Conservation (phyloP, 2,329 filamentous ascomycete species). For the Aspergillus bombycis region DNA sequence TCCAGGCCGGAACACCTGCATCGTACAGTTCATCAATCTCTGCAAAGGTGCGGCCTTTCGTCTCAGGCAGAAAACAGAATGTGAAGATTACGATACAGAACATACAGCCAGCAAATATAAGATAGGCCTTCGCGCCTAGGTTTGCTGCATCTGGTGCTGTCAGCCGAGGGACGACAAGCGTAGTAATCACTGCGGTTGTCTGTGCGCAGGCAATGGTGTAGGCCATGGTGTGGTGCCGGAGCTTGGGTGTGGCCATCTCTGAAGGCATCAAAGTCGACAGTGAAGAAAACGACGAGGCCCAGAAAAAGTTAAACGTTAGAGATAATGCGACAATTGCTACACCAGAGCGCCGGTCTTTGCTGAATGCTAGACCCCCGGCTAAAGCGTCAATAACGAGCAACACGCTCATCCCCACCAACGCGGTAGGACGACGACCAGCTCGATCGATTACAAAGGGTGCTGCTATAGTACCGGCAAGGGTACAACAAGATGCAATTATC, state of each 20-base stretch:
- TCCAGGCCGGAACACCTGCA: slow-evolving; percentile 34
- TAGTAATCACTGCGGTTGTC: slow-evolving; percentile 44
- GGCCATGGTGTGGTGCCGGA: slow-evolving; percentile 43
- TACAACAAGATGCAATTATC: slow-evolving; percentile 40
- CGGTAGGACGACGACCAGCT: slow-evolving; percentile 39
- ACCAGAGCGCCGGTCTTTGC: slow-evolving; percentile 25
- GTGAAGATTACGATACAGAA: slow-evolving; percentile 31
- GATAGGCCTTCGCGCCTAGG: slow-evolving; percentile 38
- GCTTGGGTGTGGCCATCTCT: slow-evolving; percentile 40
- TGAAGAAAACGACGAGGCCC: slow-evolving; percentile 41
- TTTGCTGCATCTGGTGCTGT: slow-evolving; percentile 37
- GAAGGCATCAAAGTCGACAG: slow-evolving; percentile 38
- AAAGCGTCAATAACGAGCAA: slow-evolving; percentile 38
- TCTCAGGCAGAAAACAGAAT: slow-evolving; percentile 36
- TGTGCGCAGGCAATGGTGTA: slow-evolving; percentile 41
- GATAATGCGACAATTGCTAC: slow-evolving; percentile 36
- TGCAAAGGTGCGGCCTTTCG: slow-evolving; percentile 33
- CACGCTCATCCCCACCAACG: slow-evolving; percentile 38
- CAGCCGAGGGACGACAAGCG: slow-evolving; percentile 41
- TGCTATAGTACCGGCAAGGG: slow-evolving; percentile 39
- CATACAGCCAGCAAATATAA: slow-evolving; percentile 40
- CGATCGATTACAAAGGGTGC: slow-evolving; percentile 41
- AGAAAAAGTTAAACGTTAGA: slow-evolving; percentile 44
- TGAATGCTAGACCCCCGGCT: slow-evolving; percentile 39
- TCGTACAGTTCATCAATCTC: slow-evolving; percentile 42